Evolutionary conservation across 2,329 filamentous ascomycete species (phyloP).

Genomic region (Macrophomina pseudophaseolina): DNA sequence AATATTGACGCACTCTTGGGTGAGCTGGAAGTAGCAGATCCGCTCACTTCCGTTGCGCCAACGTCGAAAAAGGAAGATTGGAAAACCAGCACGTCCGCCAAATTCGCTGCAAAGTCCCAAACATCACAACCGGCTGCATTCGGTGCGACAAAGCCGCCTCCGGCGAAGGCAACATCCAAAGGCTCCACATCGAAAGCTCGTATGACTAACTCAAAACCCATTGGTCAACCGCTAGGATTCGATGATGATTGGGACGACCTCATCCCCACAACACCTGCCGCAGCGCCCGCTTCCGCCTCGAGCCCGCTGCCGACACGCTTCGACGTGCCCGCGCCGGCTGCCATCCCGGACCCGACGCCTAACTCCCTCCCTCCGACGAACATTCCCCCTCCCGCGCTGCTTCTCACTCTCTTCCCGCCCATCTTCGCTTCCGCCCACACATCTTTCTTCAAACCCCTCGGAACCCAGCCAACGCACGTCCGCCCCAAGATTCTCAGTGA

Average conservation of each 20-base stretch:
- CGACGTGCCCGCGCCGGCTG: neutral
- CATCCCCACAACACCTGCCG: slow-evolving; percentile 31
- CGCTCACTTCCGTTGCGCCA: slow-evolving; percentile 19
- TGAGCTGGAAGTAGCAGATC: slow-evolving; percentile 16
- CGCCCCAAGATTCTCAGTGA: slow-evolving; percentile 69
- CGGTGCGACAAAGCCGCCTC: slow-evolving; percentile 33
- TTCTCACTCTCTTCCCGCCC: slow-evolving; percentile 76
- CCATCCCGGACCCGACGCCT: slow-evolving; percentile 31
- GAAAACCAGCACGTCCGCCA: slow-evolving; percentile 23
- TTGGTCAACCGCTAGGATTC: neutral
- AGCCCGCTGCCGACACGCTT: neutral
- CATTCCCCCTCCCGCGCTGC: slow-evolving; percentile 83
- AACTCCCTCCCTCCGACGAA: slow-evolving; percentile 72
- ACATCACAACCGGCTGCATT: neutral
- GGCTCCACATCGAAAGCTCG: slow-evolving; percentile 21
- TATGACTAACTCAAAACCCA: slow-evolving; percentile 6
- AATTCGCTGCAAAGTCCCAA: slow-evolving; percentile 19
- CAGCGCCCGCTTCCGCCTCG: slow-evolving; percentile 23
- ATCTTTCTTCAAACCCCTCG: slow-evolving; percentile 68
- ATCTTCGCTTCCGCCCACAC: slow-evolving; percentile 70
- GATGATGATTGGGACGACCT: slow-evolving; percentile 46
- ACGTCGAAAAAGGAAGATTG: slow-evolving; percentile 22
- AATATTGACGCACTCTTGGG: slow-evolving; percentile 21
- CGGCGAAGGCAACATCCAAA: slow-evolving; percentile 32
- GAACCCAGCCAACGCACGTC: slow-evolving; percentile 61